A percentile compares a stretch with the other conserved stretches of the same genome.
Evolutionary conservation across 768 basidiomycete species (phyloP).

Genomic region (Tricholoma flavovirens): DNA sequence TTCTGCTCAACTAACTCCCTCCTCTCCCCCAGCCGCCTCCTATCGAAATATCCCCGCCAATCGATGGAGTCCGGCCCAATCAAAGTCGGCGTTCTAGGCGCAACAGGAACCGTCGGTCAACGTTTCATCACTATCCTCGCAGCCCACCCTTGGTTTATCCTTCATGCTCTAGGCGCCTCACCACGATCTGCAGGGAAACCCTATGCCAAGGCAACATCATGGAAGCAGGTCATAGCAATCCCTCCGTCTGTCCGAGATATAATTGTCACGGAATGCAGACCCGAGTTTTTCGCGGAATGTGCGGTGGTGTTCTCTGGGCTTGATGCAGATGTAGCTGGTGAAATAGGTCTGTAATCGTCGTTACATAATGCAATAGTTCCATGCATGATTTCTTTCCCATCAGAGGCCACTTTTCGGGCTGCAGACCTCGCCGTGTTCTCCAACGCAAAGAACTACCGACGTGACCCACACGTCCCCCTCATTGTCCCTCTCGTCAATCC

Average conservation of each 20-base stretch:
- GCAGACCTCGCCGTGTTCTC: slow-evolving; percentile 93
- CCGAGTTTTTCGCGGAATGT: slow-evolving; percentile 75
- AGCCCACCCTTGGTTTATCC: slow-evolving; percentile 82
- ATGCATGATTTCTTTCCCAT: background rate
- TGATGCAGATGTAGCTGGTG: slow-evolving; percentile 91
- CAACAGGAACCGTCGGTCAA: slow-evolving; percentile 94
- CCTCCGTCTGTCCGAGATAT: slow-evolving; percentile 57
- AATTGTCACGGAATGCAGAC: slow-evolving; percentile 69
- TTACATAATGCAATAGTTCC: background rate
- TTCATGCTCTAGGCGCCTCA: slow-evolving; percentile 87
- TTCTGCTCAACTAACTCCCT: background rate
- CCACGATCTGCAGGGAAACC: slow-evolving; percentile 78
- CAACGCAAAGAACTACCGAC: slow-evolving; percentile 93
- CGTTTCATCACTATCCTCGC: slow-evolving; percentile 88
- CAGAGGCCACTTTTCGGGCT: slow-evolving; percentile 79
- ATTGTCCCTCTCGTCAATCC: slow-evolving; percentile 96
- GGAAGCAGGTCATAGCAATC: slow-evolving; percentile 84
- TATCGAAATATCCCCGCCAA: slow-evolving; percentile 29
- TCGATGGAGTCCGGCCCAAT: slow-evolving; percentile 28
- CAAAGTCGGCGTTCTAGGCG: slow-evolving; percentile 74
- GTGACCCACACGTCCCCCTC: slow-evolving; percentile 90
- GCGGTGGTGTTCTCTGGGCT: slow-evolving; percentile 92
- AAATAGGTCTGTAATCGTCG: slow-evolving; percentile 67
- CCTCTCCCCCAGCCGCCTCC: slow-evolving; percentile 20
- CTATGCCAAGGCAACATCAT: slow-evolving; percentile 68